These are phyloP conservation scores for Nicotiana knightiana DNA, from an alignment of 257 asterid genomes.

Conservation along the genomic window DNA sequence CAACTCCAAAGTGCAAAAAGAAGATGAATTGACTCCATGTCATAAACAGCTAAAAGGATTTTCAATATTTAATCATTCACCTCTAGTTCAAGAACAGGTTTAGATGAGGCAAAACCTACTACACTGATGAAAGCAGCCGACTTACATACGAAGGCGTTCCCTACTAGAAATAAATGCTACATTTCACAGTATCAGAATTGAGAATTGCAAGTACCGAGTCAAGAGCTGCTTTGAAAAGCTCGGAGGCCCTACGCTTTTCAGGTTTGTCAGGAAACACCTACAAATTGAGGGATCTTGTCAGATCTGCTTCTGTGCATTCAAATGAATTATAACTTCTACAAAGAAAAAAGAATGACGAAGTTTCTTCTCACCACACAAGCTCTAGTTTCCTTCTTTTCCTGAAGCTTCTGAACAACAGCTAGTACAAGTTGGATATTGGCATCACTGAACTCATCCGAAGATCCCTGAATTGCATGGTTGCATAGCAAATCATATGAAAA, in stretches of 20 bases:
- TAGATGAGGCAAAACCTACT: neutral
- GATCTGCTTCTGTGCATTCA: neutral
- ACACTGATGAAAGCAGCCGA: neutral
- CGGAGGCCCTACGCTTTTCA: constrained; percentile 89
- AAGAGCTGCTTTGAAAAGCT: constrained; percentile 71
- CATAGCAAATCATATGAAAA: neutral
- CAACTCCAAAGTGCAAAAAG: neutral
- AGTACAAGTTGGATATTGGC: constrained; percentile 92
- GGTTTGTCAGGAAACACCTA: constrained; percentile 97
- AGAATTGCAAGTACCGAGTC: constrained; percentile 49
- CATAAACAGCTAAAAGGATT: neutral
- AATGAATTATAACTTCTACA: neutral
- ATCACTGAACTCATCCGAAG: constrained; percentile 89
- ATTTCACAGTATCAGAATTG: neutral
- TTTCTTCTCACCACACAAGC: constrained; percentile 70
- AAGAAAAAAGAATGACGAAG: neutral
- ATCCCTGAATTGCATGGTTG: constrained; percentile 47
- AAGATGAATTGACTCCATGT: neutral
- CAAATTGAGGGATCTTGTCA: neutral
- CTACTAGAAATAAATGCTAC: neutral
- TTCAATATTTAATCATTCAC: neutral
- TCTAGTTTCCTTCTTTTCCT: constrained; percentile 76
- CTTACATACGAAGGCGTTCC: neutral
- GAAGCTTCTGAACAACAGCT: constrained; percentile 71
- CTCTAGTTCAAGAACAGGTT: neutral